Percentiles rank a stretch among this genome's conserved stretches.
These are phyloP conservation scores for Calcarisporium arbuscula DNA, from an alignment of 2,329 filamentous ascomycete genomes.

Conservation along the genomic window DNA sequence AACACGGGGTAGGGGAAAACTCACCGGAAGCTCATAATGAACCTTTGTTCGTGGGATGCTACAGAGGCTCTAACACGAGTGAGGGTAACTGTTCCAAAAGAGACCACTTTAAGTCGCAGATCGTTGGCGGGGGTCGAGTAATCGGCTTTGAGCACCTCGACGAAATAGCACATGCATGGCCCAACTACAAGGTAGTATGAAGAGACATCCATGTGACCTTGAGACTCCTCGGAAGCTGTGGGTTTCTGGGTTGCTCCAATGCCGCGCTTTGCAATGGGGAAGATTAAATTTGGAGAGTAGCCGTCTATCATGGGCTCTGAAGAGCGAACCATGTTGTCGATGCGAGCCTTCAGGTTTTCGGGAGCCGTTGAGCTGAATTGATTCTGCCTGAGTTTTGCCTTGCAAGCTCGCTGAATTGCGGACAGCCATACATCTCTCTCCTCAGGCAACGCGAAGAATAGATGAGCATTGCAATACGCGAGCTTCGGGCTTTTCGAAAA, in stretches of 20 bases:
- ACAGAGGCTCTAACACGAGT: constrained; percentile 46
- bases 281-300: constrained; percentile 32
- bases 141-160: constrained; percentile 42
- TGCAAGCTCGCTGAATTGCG: constrained; percentile 36
- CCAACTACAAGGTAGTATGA: constrained; percentile 51
- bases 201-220: constrained; percentile 41
- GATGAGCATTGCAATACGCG: constrained; percentile 39
- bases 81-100: constrained; percentile 47
- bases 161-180: constrained; percentile 45
- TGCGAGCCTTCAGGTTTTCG: constrained; percentile 39
- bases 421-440: constrained; percentile 46
- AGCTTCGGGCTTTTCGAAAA: constrained; percentile 36
- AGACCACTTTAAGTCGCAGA: constrained; percentile 42
- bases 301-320: constrained; percentile 29
- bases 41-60: constrained; percentile 46
- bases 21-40: constrained; percentile 49
- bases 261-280: constrained; percentile 45
- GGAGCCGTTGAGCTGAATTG: constrained; percentile 32
- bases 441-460: constrained; percentile 42
- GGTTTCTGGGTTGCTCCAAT: constrained; percentile 32
- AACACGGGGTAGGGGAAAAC: constrained; percentile 11
- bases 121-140: constrained; percentile 35
- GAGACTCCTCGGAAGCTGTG: constrained; percentile 34
- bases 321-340: constrained; percentile 38
- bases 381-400: constrained; percentile 29